Evolutionary conservation across 352 stramenopile genomes (phyloP), one percentile per base, ranked within the genome.

Genomic region (Globisporangium viniferum): DNA sequence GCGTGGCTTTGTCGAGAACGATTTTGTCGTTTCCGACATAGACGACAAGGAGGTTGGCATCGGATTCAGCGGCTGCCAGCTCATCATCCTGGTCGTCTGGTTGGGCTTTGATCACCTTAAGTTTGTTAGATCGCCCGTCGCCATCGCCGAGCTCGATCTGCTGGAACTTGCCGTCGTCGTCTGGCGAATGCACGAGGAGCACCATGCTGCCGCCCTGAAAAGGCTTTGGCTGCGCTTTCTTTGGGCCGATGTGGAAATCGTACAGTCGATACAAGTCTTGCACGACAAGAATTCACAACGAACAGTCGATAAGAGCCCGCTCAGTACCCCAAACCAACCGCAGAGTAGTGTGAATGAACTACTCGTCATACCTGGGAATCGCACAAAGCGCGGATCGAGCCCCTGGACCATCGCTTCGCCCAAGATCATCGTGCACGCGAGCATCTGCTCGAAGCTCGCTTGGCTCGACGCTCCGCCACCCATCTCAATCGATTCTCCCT

Each of bases 341-440:
- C 36, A 44, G 36, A 46, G 20, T 24, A 41, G 14, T 18, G 18
- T 3, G 27, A 2, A 33, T 33, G 31, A 55, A 33, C 20, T 31
- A 35, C 8, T 22, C 4, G 15, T n/a, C 29, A 27, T 55, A 88
- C 80, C 78, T 81, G 86, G 86, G 55, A 94, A 94, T 14, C 80
- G 80, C 57, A 94, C 80, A 64, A 89, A 94, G 58, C 86, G 81
- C 9, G 86, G 86, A 59, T 94, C 86, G 39, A 94, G 69, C 0
- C 86, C 86, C 57, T 92, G 80, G 36, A 94, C 86, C 84, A 93
- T 91, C 58, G 86, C 84, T 61, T 94, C 82, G 7, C 84, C 86
- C 10, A 94, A 80, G 66, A 94, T 78, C 82, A 93, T 94, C 36
- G 84, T 94, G 71, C 84, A 92, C 44, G 86, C 86, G 62, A 94